Evolutionary conservation across 2,329 filamentous ascomycete species (phyloP).

Genomic region (Botrytis paeoniae): DNA sequence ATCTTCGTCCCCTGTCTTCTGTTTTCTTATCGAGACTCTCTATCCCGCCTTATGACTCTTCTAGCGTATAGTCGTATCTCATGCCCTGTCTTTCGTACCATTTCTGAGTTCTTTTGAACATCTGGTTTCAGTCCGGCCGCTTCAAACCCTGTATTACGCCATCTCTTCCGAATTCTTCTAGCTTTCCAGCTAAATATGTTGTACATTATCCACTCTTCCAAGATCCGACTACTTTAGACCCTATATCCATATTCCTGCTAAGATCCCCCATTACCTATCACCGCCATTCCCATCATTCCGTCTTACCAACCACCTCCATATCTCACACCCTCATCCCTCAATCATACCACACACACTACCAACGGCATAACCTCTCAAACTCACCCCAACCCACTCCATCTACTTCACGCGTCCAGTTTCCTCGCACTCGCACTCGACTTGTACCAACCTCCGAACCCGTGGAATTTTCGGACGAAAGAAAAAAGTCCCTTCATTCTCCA

Average conservation of each 20-base stretch:
- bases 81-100: not conserved
- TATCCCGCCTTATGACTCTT: not conserved
- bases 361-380: not conserved
- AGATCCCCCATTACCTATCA: not conserved
- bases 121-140: not conserved
- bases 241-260: constrained; percentile 33
- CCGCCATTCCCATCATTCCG: not conserved
- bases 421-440: not conserved
- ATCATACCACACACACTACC: not conserved
- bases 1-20: not conserved
- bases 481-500: not conserved
- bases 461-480: not conserved
- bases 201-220: no score
- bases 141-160: not conserved
- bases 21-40: not conserved
- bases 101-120: not conserved
- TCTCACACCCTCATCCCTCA: not conserved
- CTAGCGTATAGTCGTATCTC: not conserved
- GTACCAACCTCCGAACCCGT: not conserved
- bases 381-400: not conserved
- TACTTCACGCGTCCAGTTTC: not conserved
- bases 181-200: constrained; percentile 11
- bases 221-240: not conserved
- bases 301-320: not conserved
- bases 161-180: not conserved